Conservation (phyloP, 306 rosid species). For the Ormosia emarginata region DNA sequence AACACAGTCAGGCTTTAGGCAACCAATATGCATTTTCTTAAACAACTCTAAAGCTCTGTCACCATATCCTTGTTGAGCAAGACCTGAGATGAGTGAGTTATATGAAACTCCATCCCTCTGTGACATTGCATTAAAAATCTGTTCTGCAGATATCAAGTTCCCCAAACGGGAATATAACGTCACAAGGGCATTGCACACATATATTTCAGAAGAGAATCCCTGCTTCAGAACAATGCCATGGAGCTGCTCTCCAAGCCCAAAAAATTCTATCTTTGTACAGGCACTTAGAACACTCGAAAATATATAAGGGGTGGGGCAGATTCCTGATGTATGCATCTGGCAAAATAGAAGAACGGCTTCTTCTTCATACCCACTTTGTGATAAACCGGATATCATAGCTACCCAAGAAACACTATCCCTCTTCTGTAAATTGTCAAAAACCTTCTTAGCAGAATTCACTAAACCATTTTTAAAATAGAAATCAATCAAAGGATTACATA, state of each 20-base stretch:
- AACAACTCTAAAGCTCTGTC: slow-evolving; percentile 61
- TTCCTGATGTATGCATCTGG: slow-evolving; percentile 61
- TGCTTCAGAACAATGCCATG: slow-evolving; percentile 70
- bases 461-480: slow-evolving; percentile 57
- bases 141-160: slow-evolving; percentile 55
- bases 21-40: slow-evolving; percentile 59
- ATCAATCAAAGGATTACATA: slow-evolving; percentile 72
- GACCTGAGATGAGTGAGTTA: slow-evolving; percentile 83
- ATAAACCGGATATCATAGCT: slow-evolving; percentile 84
- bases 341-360: slow-evolving; percentile 67
- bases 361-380: slow-evolving; percentile 60
- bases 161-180: slow-evolving; percentile 66
- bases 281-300: slow-evolving; percentile 82
- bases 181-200: slow-evolving; percentile 86
- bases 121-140: slow-evolving; percentile 54
- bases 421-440: slow-evolving; percentile 42
- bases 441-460: slow-evolving; percentile 59
- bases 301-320: slow-evolving; percentile 68
- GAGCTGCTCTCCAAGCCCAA: slow-evolving; percentile 62
- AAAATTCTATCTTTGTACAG: slow-evolving; percentile 53
- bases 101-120: slow-evolving; percentile 74
- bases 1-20: slow-evolving; percentile 70
- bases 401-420: slow-evolving; percentile 85
- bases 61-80: slow-evolving; percentile 69
- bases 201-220: slow-evolving; percentile 70